A percentile compares a stretch with the other conserved stretches of the same genome.
Evolutionary conservation across 345 rosid species (phyloP).

Genomic region (Excoecaria cochinchinensis): DNA sequence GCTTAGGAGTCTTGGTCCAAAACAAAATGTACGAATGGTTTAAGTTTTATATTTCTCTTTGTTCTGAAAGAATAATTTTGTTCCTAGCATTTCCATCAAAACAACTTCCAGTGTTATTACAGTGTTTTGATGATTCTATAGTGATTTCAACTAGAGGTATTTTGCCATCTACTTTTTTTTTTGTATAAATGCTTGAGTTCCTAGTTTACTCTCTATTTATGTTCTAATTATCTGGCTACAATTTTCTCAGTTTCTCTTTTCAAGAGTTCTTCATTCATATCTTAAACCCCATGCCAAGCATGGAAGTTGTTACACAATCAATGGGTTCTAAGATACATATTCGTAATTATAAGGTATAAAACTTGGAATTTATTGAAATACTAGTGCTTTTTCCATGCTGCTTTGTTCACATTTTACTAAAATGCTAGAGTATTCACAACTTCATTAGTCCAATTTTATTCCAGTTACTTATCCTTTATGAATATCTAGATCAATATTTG

Average conservation of each 20-base stretch:
- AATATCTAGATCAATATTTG: not conserved
- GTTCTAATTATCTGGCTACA: conserved; percentile 3
- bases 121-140: too few relatives aligned
- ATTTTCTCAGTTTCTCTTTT: not conserved
- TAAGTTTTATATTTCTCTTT: too few relatives aligned
- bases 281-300: conserved; percentile 47
- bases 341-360: conserved; percentile 79
- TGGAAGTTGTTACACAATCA: conserved; percentile 97
- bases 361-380: not conserved
- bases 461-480: not conserved
- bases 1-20: too few relatives aligned
- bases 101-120: too few relatives aligned
- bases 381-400: not conserved
- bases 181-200: not conserved
- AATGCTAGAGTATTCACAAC: not conserved
- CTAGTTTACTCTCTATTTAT: not conserved
- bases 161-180: too few relatives aligned
- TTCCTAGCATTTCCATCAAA: too few relatives aligned
- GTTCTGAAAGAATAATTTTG: too few relatives aligned
- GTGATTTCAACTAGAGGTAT: too few relatives aligned
- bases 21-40: too few relatives aligned
- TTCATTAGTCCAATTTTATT: not conserved
- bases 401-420: not conserved
- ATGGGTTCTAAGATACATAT: conserved; percentile 96
- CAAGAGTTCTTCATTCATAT: not conserved